phyloP scores from a whole-genome alignment of 169 alveolate genomes.

The Cryptosporidium sp. region DNA sequence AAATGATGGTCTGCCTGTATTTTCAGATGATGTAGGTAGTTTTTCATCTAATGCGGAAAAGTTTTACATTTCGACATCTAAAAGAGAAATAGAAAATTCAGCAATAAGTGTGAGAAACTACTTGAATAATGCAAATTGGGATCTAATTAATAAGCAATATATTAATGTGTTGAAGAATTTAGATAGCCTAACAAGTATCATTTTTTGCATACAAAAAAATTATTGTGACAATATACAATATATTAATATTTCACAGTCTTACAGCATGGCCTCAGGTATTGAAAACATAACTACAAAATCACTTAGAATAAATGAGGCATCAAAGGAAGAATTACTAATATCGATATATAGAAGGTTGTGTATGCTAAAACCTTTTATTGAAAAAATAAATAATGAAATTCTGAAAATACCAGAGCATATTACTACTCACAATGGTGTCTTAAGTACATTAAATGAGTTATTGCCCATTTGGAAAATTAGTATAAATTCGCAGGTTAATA shows the following conservation, averaged over 20 bases:
- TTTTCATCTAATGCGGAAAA: conserved; percentile 54
- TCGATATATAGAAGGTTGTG: conserved; percentile 17
- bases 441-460: conserved; percentile 19
- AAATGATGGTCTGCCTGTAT: conserved; percentile 33
- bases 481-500: neutral
- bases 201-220: conserved; percentile 54
- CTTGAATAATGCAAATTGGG: conserved; percentile 16
- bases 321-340: conserved; percentile 36
- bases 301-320: conserved; percentile 42
- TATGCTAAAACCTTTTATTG: conserved; percentile 46
- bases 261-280: neutral
- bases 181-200: conserved; percentile 31
- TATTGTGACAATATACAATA: conserved; percentile 62
- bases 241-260: conserved; percentile 41
- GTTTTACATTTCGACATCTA: conserved; percentile 45
- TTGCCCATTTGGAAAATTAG: conserved; percentile 60
- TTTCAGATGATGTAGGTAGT: conserved; percentile 41
- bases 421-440: neutral
- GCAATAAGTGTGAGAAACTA: neutral
- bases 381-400: neutral
- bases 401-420: neutral
- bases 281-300: neutral
- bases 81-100: conserved; percentile 13
- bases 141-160: neutral
- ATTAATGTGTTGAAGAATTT: neutral